Evolutionary conservation across 345 rosid genomes (phyloP), one percentile per base, ranked within the genome.

Genomic region (Aquilaria yunnanensis): DNA sequence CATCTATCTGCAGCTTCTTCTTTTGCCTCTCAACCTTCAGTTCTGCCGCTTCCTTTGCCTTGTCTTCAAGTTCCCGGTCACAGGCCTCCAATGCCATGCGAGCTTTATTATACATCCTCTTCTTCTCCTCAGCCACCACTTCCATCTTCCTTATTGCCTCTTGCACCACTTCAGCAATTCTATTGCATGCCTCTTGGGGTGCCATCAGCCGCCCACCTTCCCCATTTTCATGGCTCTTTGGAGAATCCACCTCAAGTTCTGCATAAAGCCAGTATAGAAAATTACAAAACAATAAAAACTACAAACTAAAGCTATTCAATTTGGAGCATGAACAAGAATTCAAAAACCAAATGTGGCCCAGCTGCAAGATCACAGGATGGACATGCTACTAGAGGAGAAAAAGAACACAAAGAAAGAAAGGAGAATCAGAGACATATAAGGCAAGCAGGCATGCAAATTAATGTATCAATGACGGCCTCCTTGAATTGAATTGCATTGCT

Each of bases 61-160:
- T 95, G 67, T 87, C 99, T 73, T 87, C 94, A 59, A 95, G 66
- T 70, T 95, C 99, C 32, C 84, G 87, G 66, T 91, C 99, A 62
- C 96, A 89, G 55, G 82, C 82, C 57, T 91, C 96, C 9, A 91
- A 85, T 29, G 84, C 80, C 73, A 78, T 29, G 49, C 86, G 85
- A 45, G 96, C 87, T 83, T 91, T 95, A 77, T 95, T 95, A 63
- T 84, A 87, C 96, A 89, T 83, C 77, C 89, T 84, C 81, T 74
- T 79, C 84, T 95, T 91, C 80, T 91, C 99, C 66, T 95, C 96
- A 2, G 96, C 87, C 67, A 91, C 99, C 92, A 95, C 83, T 72
- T 89, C 99, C 98, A 91, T 89, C 77, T 95, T 95, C 81, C 82
- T 81, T 64, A 95, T 75, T 61, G 96, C 96, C 72, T 95, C 99